Evolutionary conservation across 257 asterid species (phyloP).

Genomic region (Rehmannia glutinosa): DNA sequence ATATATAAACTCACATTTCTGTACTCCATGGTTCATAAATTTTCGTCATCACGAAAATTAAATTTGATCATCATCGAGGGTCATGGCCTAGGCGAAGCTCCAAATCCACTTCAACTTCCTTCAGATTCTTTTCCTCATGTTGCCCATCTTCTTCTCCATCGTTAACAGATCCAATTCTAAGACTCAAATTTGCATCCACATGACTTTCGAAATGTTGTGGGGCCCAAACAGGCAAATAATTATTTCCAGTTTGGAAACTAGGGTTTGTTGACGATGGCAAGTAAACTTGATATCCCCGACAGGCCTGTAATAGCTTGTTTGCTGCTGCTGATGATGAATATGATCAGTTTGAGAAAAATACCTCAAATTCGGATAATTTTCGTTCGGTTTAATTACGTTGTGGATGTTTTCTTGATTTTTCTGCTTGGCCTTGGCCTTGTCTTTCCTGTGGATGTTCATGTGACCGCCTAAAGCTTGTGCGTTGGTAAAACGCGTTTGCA

Average conservation of each 20-base stretch:
- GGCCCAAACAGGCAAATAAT: slow-evolving; percentile 6
- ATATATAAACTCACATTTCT: slow-evolving; percentile 21
- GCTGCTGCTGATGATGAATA: slow-evolving; percentile 5
- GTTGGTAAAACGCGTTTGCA: slow-evolving; percentile 81
- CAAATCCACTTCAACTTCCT: slow-evolving; percentile 63
- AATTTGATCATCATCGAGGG: slow-evolving; percentile 21
- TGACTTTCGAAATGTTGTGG: slow-evolving; percentile 4
- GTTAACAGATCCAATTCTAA: slow-evolving; percentile 31
- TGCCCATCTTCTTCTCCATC: slow-evolving; percentile 15
- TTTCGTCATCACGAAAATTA: background rate
- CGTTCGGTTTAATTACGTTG: background rate
- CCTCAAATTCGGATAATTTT: slow-evolving; percentile 16
- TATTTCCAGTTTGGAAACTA: slow-evolving; percentile 22
- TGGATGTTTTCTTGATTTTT: slow-evolving; percentile 10
- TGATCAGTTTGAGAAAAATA: slow-evolving; percentile 19
- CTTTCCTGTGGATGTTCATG: slow-evolving; percentile 89
- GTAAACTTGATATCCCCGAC: slow-evolving; percentile 37
- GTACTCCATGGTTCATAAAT: slow-evolving; percentile 1
- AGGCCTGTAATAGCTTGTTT: background rate
- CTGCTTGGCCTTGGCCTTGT: slow-evolving; percentile 55
- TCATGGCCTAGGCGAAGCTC: slow-evolving; percentile 87
- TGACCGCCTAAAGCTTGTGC: slow-evolving; percentile 96
- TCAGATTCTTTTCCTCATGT: slow-evolving; percentile 9
- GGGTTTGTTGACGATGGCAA: slow-evolving; percentile 49
- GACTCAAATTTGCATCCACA: slow-evolving; percentile 29